Base-by-base conservation (phyloP, 306 rosid genomes). In the Oxytropis ochrocephala region DNA sequence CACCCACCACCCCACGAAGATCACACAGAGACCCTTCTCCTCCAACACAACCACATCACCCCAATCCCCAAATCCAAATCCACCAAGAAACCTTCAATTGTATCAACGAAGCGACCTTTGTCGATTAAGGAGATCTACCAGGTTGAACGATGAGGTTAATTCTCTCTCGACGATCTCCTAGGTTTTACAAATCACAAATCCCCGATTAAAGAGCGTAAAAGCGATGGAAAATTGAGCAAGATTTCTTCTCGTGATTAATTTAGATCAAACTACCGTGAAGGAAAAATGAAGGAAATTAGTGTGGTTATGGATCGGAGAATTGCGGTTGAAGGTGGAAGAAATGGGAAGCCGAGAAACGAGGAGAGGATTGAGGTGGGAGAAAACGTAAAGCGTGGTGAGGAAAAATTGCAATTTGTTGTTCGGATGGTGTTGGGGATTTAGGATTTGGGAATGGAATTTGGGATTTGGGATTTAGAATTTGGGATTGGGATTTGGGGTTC, bases 381-480 rank as follows among this genome's bases (percentile, higher is more conserved):
- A 90, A 92, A 81, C 70, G 82, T n/a, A 69, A 89, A 85, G 80
- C 80, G 85, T 14, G 36, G 80, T n/a, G 32, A 12, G 32, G 39
- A 56, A 71, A 69, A 64, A 16, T 46, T n/a, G 65, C 43, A 2
- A 58, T n/a, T n/a, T n/a, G n/a, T n/a, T n/a, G n/a, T n/a, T n/a
- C n/a, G n/a, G n/a, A n/a, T n/a, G n/a, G n/a, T n/a, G n/a, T n/a
- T n/a, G n/a, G n/a, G n/a, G n/a, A n/a, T n/a, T n/a, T n/a, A n/a
- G n/a, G n/a, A n/a, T n/a, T n/a, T n/a, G n/a, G n/a, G n/a, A n/a
- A n/a, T n/a, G n/a, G n/a, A n/a, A n/a, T n/a, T n/a, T n/a, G n/a
- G n/a, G n/a, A n/a, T n/a, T n/a, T n/a, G n/a, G n/a, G n/a, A n/a
- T n/a, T n/a, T n/a, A n/a, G n/a, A n/a, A n/a, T n/a, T n/a, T n/a